Conservation (phyloP, 768 basidiomycete genomes). For the Collybia mongolica region DNA sequence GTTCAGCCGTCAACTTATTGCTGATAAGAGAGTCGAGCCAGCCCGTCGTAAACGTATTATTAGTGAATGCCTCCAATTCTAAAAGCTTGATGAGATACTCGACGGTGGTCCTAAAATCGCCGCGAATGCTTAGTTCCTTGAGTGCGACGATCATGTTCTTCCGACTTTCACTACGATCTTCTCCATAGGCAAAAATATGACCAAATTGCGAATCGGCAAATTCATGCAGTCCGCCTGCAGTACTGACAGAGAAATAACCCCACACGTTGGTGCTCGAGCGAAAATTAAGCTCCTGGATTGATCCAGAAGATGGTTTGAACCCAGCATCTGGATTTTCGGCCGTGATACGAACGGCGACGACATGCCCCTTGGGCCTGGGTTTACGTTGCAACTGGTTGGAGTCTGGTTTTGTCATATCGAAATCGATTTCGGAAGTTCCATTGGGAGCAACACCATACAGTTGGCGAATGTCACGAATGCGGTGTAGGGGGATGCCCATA, state of each 20-base stretch:
- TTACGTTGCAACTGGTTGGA: slow-evolving; percentile 88
- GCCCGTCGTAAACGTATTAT: slow-evolving; percentile 97
- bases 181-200: slow-evolving; percentile 98
- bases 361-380: slow-evolving; percentile 96
- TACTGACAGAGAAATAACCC: slow-evolving; percentile 98
- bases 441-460: slow-evolving; percentile 94
- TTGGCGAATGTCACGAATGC: slow-evolving; percentile 93
- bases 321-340: slow-evolving; percentile 99
- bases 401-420: slow-evolving; percentile 90
- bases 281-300: slow-evolving; percentile 98
- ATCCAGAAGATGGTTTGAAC: slow-evolving; percentile 98
- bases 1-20: slow-evolving; percentile 95
- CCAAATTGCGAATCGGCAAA: slow-evolving; percentile 99
- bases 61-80: slow-evolving; percentile 93
- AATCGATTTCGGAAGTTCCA: slow-evolving; percentile 91
- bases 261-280: slow-evolving; percentile 98
- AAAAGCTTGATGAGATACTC: slow-evolving; percentile 98
- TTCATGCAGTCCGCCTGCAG: slow-evolving; percentile 96
- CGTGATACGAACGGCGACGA: slow-evolving; percentile 98
- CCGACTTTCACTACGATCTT: slow-evolving; percentile 90
- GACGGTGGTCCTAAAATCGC: slow-evolving; percentile 97
- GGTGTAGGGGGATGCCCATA: slow-evolving; percentile 96
- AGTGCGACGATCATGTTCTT: slow-evolving; percentile 99
- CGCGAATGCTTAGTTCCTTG: slow-evolving; percentile 97
- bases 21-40: slow-evolving; percentile 98